A percentile compares a stretch with the other conserved stretches of the same genome.
Evolutionary conservation across 2,329 filamentous ascomycete species (phyloP).

Genomic region (Cladosporium sp.): DNA sequence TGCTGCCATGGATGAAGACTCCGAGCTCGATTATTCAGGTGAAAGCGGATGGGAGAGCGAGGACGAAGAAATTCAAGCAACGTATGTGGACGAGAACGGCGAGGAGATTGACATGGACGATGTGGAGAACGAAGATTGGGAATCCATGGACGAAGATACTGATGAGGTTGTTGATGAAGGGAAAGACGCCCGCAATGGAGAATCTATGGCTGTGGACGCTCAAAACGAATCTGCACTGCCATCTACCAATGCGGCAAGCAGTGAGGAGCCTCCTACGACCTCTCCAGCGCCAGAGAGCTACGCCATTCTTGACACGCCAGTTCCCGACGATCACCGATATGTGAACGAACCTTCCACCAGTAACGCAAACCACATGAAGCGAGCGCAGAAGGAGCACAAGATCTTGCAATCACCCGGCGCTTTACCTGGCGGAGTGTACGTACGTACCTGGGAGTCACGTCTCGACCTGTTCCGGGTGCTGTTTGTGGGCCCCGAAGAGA

Average conservation of each 20-base stretch:
- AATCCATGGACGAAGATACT: conserved; percentile 34
- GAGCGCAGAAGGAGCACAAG: conserved; percentile 58
- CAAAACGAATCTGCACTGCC: neutral
- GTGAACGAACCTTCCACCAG: conserved; percentile 25
- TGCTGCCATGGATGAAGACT: conserved; percentile 28
- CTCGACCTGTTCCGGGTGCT: conserved; percentile 60
- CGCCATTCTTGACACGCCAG: conserved; percentile 42
- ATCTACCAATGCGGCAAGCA: neutral
- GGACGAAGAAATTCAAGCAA: conserved; percentile 36
- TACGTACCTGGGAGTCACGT: conserved; percentile 60
- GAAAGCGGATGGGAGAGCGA: conserved; percentile 31
- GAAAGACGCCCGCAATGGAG: neutral
- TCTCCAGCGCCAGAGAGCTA: conserved; percentile 26
- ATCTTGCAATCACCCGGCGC: conserved; percentile 52
- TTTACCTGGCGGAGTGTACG: conserved; percentile 57
- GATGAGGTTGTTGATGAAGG: conserved; percentile 22
- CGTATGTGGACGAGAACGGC: conserved; percentile 47
- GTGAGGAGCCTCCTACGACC: neutral
- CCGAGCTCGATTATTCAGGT: conserved; percentile 20
- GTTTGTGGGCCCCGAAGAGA: conserved; percentile 59
- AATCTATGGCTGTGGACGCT: neutral
- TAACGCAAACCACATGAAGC: conserved; percentile 45
- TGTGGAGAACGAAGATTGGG: conserved; percentile 46
- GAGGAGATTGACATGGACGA: conserved; percentile 44
- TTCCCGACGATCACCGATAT: conserved; percentile 49